Percentiles rank a stretch among this genome's conserved stretches.
phyloP scores from a whole-genome alignment of 768 basidiomycete species.

The Galerina sulciceps region DNA sequence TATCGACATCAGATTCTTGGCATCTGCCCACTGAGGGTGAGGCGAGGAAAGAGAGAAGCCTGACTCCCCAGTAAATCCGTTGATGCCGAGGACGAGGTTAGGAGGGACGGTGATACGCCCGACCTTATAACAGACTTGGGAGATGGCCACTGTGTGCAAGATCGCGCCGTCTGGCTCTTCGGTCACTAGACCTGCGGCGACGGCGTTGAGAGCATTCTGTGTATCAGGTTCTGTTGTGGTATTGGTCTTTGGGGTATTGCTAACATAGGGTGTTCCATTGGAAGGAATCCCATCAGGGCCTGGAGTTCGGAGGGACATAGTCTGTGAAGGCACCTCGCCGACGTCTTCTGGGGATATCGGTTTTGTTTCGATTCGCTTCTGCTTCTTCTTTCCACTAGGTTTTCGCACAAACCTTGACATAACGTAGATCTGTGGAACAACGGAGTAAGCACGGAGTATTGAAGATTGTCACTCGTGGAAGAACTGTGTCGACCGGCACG shows the following conservation, averaged over 20 bases:
- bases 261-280: conserved; percentile 25
- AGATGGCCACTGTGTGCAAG: conserved; percentile 67
- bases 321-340: conserved; percentile 6
- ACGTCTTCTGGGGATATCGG: conserved; percentile 7
- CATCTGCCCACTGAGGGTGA: conserved; percentile 52
- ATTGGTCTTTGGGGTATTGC: conserved; percentile 7
- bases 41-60: conserved; percentile 44
- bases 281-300: conserved; percentile 31
- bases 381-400: conserved; percentile 39
- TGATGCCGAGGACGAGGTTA: conserved; percentile 57
- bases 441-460: not conserved
- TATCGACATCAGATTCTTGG: conserved; percentile 38
- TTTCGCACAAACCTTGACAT: conserved; percentile 67
- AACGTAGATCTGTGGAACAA: conserved; percentile 54
- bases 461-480: no score
- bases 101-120: conserved; percentile 79
- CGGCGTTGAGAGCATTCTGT: conserved; percentile 34
- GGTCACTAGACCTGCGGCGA: conserved; percentile 32
- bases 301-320: conserved; percentile 39
- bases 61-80: conserved; percentile 53
- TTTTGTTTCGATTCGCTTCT: not conserved
- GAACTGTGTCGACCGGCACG: not conserved
- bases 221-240: conserved; percentile 21
- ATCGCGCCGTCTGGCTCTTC: conserved; percentile 58
- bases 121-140: conserved; percentile 69